Base-by-base conservation (phyloP, 257 asterid species). In the Asclepias syriaca region DNA sequence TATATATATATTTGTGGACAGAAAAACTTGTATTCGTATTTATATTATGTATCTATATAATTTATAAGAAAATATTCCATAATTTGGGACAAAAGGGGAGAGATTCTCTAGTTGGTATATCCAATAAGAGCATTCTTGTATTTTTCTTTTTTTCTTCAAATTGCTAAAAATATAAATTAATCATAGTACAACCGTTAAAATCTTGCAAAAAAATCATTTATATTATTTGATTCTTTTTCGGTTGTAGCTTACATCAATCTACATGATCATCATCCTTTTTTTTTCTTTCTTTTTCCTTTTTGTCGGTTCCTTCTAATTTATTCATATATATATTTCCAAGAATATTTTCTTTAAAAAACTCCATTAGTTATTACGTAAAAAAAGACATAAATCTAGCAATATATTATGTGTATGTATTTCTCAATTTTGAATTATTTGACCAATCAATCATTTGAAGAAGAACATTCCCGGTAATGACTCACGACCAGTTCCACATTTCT, bases 51-150 rank as follows among this genome's bases (percentile, higher is more conserved):
- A 45, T 53, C 24, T 65, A 39, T 45, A n/a, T 9, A 16, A 18
- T 1, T 21, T 29, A 24, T 71, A 56, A 58, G 32, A 13, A 13
- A 43, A 22, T 51, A 51, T 51, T 71, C n/a, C 32, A 60, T 72
- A 53, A n/a, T 54, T 70, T 50, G 4, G 43, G 27, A 14, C 43
- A 0, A 53, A 57, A 0, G 49, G 69, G 49, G 69, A 32, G 48
- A 78, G 74, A 77, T 77, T 77, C 68, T 77, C 68, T 74, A 50
- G 22, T 58, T 22, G 29, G 60, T 58, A 16, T 68, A 72, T 73
- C 70, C 78, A 72, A 46, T 29, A 19, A 37, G 77, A 59, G 61
- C 54, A 45, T 65, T 67, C 56, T 14, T 29, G 51, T 68, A 56
- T 40, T 37, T 32, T 9, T 0, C 27, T 54, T 22, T 21, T 7